Evolutionary conservation across 805 yeast species (phyloP).

Genomic region (Hanseniaspora lindneri): DNA sequence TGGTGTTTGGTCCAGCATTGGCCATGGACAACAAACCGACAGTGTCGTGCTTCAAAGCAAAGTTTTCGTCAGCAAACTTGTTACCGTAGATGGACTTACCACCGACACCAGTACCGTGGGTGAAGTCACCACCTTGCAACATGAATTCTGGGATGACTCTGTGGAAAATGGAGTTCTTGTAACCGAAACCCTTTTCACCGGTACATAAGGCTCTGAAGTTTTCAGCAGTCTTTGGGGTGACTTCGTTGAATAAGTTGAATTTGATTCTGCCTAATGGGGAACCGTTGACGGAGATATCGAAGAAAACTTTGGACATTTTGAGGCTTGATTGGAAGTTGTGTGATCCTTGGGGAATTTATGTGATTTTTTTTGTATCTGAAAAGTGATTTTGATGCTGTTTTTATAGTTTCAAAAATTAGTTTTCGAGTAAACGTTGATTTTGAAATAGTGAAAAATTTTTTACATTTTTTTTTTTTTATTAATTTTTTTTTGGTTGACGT

Average conservation of each 20-base stretch:
- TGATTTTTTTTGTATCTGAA: too few species aligned
- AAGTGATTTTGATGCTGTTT: too few species aligned
- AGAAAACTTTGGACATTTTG: conserved; percentile 59
- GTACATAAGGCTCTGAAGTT: conserved; percentile 74
- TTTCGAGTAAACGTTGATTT: too few species aligned
- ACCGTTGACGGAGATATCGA: conserved; percentile 71
- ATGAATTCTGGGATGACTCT: conserved; percentile 89
- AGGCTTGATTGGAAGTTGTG: background rate
- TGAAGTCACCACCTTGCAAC: conserved; percentile 93
- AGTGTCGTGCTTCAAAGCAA: conserved; percentile 57
- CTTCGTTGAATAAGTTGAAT: conserved; percentile 29
- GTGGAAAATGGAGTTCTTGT: conserved; percentile 78
- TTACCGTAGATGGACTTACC: conserved; percentile 78
- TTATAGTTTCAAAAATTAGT: too few species aligned
- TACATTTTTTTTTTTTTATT: too few species aligned
- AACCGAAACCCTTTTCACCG: conserved; percentile 84
- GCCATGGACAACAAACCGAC: conserved; percentile 87
- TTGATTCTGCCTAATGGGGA: conserved; percentile 40
- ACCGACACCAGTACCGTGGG: conserved; percentile 81
- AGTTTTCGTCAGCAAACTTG: conserved; percentile 51
- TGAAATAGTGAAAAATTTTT: too few species aligned
- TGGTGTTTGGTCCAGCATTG: conserved; percentile 85
- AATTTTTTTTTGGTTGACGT: too few species aligned
- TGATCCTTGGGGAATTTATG: too few species aligned
- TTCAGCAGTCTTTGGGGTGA: conserved; percentile 67